Conservation (phyloP, 2,329 filamentous ascomycete genomes). For the Cytospora leucostoma region DNA sequence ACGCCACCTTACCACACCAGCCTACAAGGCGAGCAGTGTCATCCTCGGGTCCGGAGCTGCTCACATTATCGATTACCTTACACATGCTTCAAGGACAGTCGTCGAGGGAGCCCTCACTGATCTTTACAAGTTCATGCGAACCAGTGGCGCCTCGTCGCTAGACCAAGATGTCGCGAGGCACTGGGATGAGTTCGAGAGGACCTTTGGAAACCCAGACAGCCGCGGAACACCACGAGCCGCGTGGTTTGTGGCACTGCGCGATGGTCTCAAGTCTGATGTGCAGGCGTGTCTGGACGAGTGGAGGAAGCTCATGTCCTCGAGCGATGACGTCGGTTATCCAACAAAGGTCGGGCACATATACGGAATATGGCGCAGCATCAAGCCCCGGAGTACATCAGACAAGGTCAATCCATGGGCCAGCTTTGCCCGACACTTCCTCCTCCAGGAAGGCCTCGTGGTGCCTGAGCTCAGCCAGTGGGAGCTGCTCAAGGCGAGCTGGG, state of each 20-base stretch:
- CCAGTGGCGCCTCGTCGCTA: slow-evolving; percentile 10
- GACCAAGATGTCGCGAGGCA: slow-evolving; percentile 30
- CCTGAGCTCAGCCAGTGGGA: slow-evolving; percentile 46
- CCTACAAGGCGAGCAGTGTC: slow-evolving; percentile 10
- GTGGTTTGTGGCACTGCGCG: slow-evolving; percentile 15
- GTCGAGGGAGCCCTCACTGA: slow-evolving; percentile 42
- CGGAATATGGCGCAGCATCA: slow-evolving; percentile 45
- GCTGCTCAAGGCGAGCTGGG: slow-evolving; percentile 52
- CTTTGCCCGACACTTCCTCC: slow-evolving; percentile 28
- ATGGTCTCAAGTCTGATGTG: slow-evolving; percentile 36
- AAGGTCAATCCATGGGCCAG: not conserved
- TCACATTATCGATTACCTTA: slow-evolving; percentile 66
- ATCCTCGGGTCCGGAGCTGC: slow-evolving; percentile 24
- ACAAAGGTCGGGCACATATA: slow-evolving; percentile 41
- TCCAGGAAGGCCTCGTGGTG: slow-evolving; percentile 26
- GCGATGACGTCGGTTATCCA: slow-evolving; percentile 27
- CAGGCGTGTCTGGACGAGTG: slow-evolving; percentile 37
- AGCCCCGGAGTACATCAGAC: slow-evolving; percentile 36
- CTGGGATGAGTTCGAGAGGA: slow-evolving; percentile 42
- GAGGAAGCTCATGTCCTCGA: slow-evolving; percentile 29
- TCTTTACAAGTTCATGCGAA: slow-evolving; percentile 33
- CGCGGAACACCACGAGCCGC: slow-evolving; percentile 18
- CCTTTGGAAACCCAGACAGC: slow-evolving; percentile 33
- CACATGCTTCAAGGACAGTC: slow-evolving; percentile 52
- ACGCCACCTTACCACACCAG: slow-evolving; percentile 11